A percentile compares a stretch with the other conserved stretches of the same genome.
Conservation (phyloP, 805 yeast species). For the Kluyveromyces aestuarii region DNA sequence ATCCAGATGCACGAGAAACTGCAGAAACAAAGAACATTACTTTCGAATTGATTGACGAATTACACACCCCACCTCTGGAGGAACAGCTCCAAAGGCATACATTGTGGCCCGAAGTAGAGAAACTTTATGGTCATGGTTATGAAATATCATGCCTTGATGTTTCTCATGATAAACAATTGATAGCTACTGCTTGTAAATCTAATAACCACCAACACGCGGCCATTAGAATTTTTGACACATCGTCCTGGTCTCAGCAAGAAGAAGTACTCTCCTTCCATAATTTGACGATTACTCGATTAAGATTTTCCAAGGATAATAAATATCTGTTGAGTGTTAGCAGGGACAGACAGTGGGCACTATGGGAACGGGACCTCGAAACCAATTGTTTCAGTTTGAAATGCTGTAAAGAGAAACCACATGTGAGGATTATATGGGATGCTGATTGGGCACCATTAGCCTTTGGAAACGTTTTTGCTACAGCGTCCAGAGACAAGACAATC, state of each 20-base stretch:
- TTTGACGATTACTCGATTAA: conserved; percentile 75
- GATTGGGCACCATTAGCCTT: conserved; percentile 61
- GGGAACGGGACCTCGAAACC: conserved; percentile 40
- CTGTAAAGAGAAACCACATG: conserved; percentile 65
- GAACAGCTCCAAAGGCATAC: conserved; percentile 88
- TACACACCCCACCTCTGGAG: conserved; percentile 68
- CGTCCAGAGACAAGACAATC: conserved; percentile 74
- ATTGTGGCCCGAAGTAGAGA: conserved; percentile 91
- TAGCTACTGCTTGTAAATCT: conserved; percentile 90
- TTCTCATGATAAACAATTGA: conserved; percentile 48
- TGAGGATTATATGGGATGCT: conserved; percentile 92
- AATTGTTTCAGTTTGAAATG: conserved; percentile 33
- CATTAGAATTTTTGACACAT: conserved; percentile 60
- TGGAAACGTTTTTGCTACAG: conserved; percentile 61
- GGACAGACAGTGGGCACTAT: conserved; percentile 77
- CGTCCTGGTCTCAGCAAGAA: conserved; percentile 51
- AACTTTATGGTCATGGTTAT: conserved; percentile 95
- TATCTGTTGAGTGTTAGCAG: conserved; percentile 73
- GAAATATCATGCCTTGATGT: conserved; percentile 77
- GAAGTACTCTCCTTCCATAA: conserved; percentile 59
- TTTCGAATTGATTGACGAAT: conserved; percentile 37
- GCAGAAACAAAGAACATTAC: conserved; percentile 32
- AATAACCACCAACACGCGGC: conserved; percentile 80
- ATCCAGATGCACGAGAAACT: conserved; percentile 27
- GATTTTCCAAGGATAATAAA: conserved; percentile 60